These are phyloP conservation scores for Pleurotus tuoliensis DNA, from an alignment of 768 basidiomycete genomes.

Conservation along the genomic window DNA sequence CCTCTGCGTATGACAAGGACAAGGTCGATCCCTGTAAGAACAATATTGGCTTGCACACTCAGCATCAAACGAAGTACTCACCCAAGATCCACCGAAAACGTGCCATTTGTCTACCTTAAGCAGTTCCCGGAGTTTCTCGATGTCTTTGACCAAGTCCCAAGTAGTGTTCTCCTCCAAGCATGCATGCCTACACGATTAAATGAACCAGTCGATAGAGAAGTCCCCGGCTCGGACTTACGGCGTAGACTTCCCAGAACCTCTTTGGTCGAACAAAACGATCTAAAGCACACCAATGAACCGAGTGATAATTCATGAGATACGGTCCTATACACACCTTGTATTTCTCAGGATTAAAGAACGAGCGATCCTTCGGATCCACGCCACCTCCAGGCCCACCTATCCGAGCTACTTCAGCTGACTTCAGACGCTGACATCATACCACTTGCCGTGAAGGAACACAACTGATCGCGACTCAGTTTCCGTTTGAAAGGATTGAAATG, in stretches of 20 bases:
- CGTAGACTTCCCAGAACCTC: constrained; percentile 82
- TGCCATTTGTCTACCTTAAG: constrained; percentile 85
- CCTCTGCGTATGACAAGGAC: constrained; percentile 82
- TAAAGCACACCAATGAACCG: constrained; percentile 20
- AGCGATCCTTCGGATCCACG: constrained; percentile 58
- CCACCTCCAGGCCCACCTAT: constrained; percentile 83
- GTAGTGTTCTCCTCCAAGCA: constrained; percentile 86
- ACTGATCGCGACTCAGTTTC: constrained; percentile 34
- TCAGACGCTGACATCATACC: not conserved
- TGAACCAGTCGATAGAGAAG: not conserved
- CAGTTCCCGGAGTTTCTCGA: constrained; percentile 76
- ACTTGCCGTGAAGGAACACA: constrained; percentile 73
- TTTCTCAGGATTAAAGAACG: constrained; percentile 80
- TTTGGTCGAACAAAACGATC: constrained; percentile 88
- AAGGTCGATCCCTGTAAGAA: constrained; percentile 74
- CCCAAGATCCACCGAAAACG: constrained; percentile 95
- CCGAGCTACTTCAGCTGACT: not conserved
- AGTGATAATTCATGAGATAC: not conserved
- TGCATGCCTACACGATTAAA: constrained; percentile 47
- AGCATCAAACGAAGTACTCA: constrained; percentile 25
- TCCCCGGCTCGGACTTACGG: constrained; percentile 47
- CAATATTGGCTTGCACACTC: not conserved
- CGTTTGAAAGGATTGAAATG: not conserved
- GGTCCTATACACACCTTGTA: constrained; percentile 56
- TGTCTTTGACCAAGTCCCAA: constrained; percentile 89